Evolutionary conservation across 2,329 filamentous ascomycete species (phyloP), one percentile per base, ranked within the genome.

Genomic region (Huntiella bhutanensis): DNA sequence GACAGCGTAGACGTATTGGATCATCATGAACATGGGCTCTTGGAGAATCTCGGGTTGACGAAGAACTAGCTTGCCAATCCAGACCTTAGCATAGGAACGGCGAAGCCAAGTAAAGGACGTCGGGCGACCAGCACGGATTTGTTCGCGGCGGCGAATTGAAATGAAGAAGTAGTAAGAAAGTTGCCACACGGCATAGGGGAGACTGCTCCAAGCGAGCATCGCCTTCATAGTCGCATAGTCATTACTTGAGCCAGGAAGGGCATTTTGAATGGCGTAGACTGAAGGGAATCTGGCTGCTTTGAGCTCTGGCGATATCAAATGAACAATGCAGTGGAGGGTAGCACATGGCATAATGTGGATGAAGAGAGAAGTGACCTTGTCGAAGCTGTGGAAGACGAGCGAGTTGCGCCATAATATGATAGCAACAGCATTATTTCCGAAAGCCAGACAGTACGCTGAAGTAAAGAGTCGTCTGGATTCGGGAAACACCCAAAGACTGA

Each of bases 321-420:
- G 91, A 12, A 94, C 82, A 11, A 98, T 70, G 58, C 85, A 92
- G 62, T 98, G 91, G 10, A 98, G 71, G 1, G 87, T 84, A 4
- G 82, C 88, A 53, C 87, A 94, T 1, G 91, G 91, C 88, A 98
- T 98, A 56, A 98, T 93, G 62, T 98, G 91, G 54, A 98, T 95
- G 65, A 98, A 98, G n/a, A 98, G 71, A 59, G 84, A 91, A 10
- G 87, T 92, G 51, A 96, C 86, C 63, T 98, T 98, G 69, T 98
- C 91, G 63, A 98, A 78, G 58, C 85, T 93, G 67, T 98, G 91
- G 61, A 98, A 98, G 41, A 98, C 91, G 57, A 98, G 74, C 32
- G 87, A 95, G 61, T 98, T 98, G 52, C 91, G 78, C 91, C 91
- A 98, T 87, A 98, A 91, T 58, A 91, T 86, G 60, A 98, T 96